Evolutionary conservation across 2,329 filamentous ascomycete genomes (phyloP), one percentile per base, ranked within the genome.

Genomic region (Phialocephala subalpina): DNA sequence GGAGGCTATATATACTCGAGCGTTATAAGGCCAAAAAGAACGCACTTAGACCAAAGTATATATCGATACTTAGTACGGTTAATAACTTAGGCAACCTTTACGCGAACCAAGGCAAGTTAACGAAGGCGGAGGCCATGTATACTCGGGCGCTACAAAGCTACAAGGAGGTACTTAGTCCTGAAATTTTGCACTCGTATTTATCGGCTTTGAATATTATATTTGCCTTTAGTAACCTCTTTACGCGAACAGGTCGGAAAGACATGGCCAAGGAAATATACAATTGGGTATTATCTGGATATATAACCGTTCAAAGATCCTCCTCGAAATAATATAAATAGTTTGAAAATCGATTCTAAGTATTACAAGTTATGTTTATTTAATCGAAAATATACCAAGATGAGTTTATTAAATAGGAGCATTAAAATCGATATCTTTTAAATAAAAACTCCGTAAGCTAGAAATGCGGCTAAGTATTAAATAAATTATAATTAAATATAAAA

Each of bases 191-290:
- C n/a, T 74, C 72, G 29, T 73, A 74, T 70, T 66, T 73, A 64
- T 72, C 70, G 60, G 73, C 71, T 57, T 69, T 76, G 57, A 65
- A 70, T 35, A 74, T 69, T 22, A 70, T 75, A 65, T 70, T 69
- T 53, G 60, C 47, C 36, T 70, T 74, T 67, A 70, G 73, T 42
- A 67, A 75, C 57, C 70, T 75, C 61, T 70, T 70, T 64, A 70
- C 70, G 49, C 66, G 59, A 55, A 74, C 65, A 60, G 70, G 62
- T 56, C 70, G 69, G 53, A 72, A 69, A 64, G 65, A 73, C 52
- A 66, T 69, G 65, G 72, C 73, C 40, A 75, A 71, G 68, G 57
- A 20, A 64, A 74, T 74, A 71, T 73, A 74, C 57, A 68, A 18
- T 71, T 70, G 64, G 63, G 64, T 58, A 65, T 64, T 65, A 14